Percentiles rank a stretch among this genome's conserved stretches.
These are phyloP conservation scores for Botrytis elliptica DNA, from an alignment of 2,329 filamentous ascomycete species.

Conservation along the genomic window DNA sequence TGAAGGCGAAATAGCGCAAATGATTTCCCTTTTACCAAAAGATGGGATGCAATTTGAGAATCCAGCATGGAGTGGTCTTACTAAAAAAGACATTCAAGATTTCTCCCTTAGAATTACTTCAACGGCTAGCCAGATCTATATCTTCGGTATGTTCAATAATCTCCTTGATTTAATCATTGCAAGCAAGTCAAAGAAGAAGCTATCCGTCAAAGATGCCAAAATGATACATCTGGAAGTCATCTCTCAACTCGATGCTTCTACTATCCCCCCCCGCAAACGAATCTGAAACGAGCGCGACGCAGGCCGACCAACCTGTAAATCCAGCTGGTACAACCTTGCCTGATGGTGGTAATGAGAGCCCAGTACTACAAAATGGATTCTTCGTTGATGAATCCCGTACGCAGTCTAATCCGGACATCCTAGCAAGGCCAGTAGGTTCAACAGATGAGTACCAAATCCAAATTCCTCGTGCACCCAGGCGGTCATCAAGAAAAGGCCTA, in stretches of 20 bases:
- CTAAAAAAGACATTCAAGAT: not conserved
- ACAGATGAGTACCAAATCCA: not conserved
- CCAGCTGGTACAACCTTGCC: not conserved
- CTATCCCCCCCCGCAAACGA: not conserved
- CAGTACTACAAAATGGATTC: fast-evolving
- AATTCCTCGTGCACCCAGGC: not conserved
- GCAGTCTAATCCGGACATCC: not conserved
- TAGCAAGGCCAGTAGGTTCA: not conserved
- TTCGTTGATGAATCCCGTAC: not conserved
- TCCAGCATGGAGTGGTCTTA: slow-evolving; percentile 2
- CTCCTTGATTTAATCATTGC: not conserved
- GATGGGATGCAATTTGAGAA: slow-evolving; percentile 1
- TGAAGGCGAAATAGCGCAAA: slow-evolving; percentile 15
- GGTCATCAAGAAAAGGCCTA: not conserved
- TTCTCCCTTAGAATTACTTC: not conserved
- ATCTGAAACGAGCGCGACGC: not conserved
- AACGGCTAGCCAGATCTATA: not conserved
- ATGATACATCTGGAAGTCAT: not conserved
- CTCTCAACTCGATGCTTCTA: not conserved
- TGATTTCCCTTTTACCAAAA: not conserved
- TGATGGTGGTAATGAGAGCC: too few species aligned
- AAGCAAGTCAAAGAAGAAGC: not conserved
- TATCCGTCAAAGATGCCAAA: not conserved
- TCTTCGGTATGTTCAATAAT: not conserved
- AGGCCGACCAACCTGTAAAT: not conserved